A percentile compares a stretch with the other conserved stretches of the same genome.
phyloP scores from a whole-genome alignment of 2,329 filamentous ascomycete genomes.

The Colletotrichum shisoi region DNA sequence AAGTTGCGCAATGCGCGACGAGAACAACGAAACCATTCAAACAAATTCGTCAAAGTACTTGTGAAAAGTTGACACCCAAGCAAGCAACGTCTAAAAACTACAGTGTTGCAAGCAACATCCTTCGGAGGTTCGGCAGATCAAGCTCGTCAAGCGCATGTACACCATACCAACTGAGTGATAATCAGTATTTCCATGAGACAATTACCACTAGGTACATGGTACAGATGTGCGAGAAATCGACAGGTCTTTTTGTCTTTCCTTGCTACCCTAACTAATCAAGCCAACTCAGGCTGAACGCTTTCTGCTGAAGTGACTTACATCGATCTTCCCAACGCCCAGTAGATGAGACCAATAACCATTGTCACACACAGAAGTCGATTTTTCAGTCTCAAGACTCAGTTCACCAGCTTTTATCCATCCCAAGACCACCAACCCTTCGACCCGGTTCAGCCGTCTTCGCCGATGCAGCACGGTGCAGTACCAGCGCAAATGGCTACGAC shows the following conservation, averaged over 20 bases:
- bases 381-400: constrained; percentile 39
- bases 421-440: background rate
- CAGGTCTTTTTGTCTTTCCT: constrained; percentile 30
- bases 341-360: constrained; percentile 23
- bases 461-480: constrained; percentile 10
- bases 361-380: constrained; percentile 29
- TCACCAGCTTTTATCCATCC: constrained; percentile 34
- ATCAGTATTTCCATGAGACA: background rate
- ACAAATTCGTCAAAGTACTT: too few species aligned
- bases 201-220: background rate
- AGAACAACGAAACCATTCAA: too few species aligned
- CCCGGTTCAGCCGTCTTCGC: background rate
- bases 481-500: constrained; percentile 20
- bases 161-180: too few species aligned
- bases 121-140: too few species aligned
- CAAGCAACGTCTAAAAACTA: too few species aligned
- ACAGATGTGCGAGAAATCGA: constrained; percentile 13
- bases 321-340: constrained; percentile 33
- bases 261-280: constrained; percentile 37
- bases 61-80: too few species aligned
- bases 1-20: too few species aligned
- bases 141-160: too few species aligned
- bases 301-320: constrained; percentile 16
- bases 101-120: too few species aligned
- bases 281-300: constrained; percentile 28